Evolutionary conservation across 768 basidiomycete species (phyloP), one percentile per base, ranked within the genome.

Genomic region (Mycena maculata): DNA sequence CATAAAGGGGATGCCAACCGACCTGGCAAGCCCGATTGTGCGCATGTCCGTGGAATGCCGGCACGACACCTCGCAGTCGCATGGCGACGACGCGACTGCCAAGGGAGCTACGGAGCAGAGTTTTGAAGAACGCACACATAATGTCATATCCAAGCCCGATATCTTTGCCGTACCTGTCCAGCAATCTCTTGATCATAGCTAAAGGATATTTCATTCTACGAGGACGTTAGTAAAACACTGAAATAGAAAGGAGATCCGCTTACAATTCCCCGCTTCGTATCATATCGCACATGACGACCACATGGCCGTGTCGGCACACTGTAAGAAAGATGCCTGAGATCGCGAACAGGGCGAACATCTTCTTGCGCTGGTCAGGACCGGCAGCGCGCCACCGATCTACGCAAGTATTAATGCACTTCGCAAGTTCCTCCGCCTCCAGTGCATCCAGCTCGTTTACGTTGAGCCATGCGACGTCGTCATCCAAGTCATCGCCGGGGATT

Each of bases 221-320:
- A 16, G 4, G 4, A n/a, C n/a, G 20, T 38, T 7, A 54, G 22
- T 22, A 8, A 16, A n/a, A n/a, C 5, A 12, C 30, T 8, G 1
- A 15, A 23, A n/a, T 6, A 20, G 11, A 23, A 10, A 27, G 16
- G 31, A 15, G 20, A 12, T 8, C 13, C n/a, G n/a, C 52, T 22
- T 23, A 54, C 52, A 54, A 25, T 39, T 54, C 52, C 12, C 52
- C 52, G n/a, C 33, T 54, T 4, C 52, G 31, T 10, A 54, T 54
- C 52, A 54, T 54, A 10, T 54, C 31, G n/a, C 50, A 52, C 50
- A 52, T 52, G 8, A 52, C 31, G 8, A 52, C 25, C 7, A 52
- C 50, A 33, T 52, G 50, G 8, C 50, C 50, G 16, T 52, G 50
- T n/a, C n/a, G n/a, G n/a, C n/a, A n/a, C n/a, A n/a, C n/a, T n/a